These are phyloP conservation scores for Colletotrichum musae DNA, from an alignment of 2,329 filamentous ascomycete species.

Conservation along the genomic window DNA sequence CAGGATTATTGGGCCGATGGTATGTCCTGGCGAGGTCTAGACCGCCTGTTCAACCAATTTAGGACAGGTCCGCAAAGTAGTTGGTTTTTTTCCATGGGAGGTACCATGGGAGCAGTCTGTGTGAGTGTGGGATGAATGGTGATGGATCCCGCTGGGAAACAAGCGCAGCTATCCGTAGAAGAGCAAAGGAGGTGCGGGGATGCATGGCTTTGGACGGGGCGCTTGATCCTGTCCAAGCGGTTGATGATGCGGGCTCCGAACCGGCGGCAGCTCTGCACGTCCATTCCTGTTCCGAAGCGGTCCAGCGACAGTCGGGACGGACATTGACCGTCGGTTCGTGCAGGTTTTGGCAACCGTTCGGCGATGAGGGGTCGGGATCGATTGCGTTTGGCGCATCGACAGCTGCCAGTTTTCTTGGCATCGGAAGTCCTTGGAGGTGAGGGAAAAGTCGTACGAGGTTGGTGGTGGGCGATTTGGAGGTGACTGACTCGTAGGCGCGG, in stretches of 20 bases:
- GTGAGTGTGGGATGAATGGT: background rate
- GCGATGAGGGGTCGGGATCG: constrained; percentile 19
- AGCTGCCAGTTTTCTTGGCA: constrained; percentile 33
- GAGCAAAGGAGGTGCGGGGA: constrained; percentile 8
- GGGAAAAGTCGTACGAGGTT: constrained; percentile 32
- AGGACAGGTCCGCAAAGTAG: background rate
- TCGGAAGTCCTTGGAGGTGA: constrained; percentile 32
- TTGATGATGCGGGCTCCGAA: constrained; percentile 1
- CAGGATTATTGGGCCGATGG: background rate
- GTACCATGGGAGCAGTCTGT: constrained; percentile 2
- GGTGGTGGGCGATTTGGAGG: constrained; percentile 12
- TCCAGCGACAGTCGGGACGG: constrained; percentile 8
- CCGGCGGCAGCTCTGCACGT: constrained; percentile 16
- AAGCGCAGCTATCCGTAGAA: background rate
- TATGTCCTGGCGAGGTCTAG: constrained; percentile 1
- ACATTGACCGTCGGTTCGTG: constrained; percentile 31
- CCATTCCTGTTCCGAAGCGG: constrained; percentile 2
- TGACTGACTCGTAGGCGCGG: constrained; percentile 28
- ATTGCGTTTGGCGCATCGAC: constrained; percentile 26
- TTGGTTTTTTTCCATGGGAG: constrained; percentile 4
- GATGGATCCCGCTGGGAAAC: constrained; percentile 3
- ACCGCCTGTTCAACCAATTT: background rate
- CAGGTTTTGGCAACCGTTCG: constrained; percentile 20
- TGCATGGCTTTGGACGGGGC: background rate
- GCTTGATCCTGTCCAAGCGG: background rate